These are phyloP conservation scores for Pythium rishiriense DNA, from an alignment of 352 stramenopile genomes.

Conservation along the genomic window DNA sequence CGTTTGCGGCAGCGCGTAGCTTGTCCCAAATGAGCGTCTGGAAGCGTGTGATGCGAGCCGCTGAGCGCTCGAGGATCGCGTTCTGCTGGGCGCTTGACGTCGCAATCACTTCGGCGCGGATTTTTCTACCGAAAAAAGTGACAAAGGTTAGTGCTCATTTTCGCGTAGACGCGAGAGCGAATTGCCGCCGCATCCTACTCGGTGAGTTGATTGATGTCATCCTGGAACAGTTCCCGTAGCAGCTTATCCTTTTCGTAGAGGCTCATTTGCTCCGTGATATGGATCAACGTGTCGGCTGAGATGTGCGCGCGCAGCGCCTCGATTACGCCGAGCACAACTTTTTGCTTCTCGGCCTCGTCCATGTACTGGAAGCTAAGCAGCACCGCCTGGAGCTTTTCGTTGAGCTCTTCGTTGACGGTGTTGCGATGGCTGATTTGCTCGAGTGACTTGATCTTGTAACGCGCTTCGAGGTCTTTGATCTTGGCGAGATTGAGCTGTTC, in stretches of 20 bases:
- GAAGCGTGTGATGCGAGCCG: constrained; percentile 56
- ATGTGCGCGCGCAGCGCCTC: constrained; percentile 48
- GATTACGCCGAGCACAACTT: constrained; percentile 50
- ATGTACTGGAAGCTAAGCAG: constrained; percentile 65
- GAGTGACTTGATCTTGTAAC: constrained; percentile 49
- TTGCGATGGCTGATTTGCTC: constrained; percentile 56
- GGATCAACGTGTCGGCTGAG: constrained; percentile 43
- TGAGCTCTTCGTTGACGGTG: constrained; percentile 44
- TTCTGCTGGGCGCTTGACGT: constrained; percentile 61
- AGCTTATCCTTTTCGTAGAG: constrained; percentile 61
- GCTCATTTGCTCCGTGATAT: constrained; percentile 56
- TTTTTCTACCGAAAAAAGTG: constrained; percentile 34
- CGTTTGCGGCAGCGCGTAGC: constrained; percentile 24
- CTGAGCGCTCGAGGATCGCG: constrained; percentile 61
- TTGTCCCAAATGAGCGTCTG: constrained; percentile 45
- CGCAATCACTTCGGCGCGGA: constrained; percentile 45
- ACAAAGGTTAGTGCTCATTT: no score
- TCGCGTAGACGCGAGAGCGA: no score
- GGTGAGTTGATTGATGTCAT: constrained; percentile 54
- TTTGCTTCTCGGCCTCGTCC: constrained; percentile 54
- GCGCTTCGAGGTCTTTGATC: constrained; percentile 50
- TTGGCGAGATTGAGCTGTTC: constrained; percentile 37
- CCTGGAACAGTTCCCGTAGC: constrained; percentile 46
- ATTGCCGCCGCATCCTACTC: constrained; percentile 48
- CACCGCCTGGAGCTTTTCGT: constrained; percentile 47